phyloP scores from a whole-genome alignment of 1,284 basidiomycete species.

The Irpex lacteus region DNA sequence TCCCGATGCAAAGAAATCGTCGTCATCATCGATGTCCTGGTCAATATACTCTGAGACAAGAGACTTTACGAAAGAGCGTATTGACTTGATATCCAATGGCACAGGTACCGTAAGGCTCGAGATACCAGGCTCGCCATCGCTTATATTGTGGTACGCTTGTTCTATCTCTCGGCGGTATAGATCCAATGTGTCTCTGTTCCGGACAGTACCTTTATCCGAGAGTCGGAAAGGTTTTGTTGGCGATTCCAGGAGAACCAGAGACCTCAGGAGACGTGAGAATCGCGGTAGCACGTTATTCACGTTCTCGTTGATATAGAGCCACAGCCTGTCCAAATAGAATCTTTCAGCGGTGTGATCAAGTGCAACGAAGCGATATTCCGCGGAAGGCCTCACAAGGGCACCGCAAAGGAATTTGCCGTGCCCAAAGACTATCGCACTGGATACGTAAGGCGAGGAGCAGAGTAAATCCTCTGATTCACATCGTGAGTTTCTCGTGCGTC shows the following conservation, averaged over 20 bases:
- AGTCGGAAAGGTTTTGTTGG: slow-evolving; percentile 34
- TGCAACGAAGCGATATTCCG: slow-evolving; percentile 37
- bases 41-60: slow-evolving; percentile 27
- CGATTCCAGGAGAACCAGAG: slow-evolving; percentile 29
- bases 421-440: not conserved
- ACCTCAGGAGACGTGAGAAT: not conserved
- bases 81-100: not conserved
- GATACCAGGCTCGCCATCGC: slow-evolving; percentile 21
- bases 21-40: slow-evolving; percentile 24
- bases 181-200: slow-evolving; percentile 31
- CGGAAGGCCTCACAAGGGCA: slow-evolving; percentile 24
- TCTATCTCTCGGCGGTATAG: slow-evolving; percentile 36
- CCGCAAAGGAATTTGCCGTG: not conserved
- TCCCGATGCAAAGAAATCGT: slow-evolving; percentile 37
- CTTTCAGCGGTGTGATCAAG: slow-evolving; percentile 39
- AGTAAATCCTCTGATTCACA: slow-evolving; percentile 26
- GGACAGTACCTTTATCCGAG: slow-evolving; percentile 34
- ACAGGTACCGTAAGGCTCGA: slow-evolving; percentile 16
- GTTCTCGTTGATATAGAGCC: not conserved
- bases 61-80: slow-evolving; percentile 23
- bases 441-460: slow-evolving; percentile 16
- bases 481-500: not conserved
- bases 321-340: slow-evolving; percentile 12
- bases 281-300: not conserved
- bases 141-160: slow-evolving; percentile 27